These are phyloP conservation scores for Trametes cingulata DNA, from an alignment of 768 basidiomycete genomes.

Conservation along the genomic window DNA sequence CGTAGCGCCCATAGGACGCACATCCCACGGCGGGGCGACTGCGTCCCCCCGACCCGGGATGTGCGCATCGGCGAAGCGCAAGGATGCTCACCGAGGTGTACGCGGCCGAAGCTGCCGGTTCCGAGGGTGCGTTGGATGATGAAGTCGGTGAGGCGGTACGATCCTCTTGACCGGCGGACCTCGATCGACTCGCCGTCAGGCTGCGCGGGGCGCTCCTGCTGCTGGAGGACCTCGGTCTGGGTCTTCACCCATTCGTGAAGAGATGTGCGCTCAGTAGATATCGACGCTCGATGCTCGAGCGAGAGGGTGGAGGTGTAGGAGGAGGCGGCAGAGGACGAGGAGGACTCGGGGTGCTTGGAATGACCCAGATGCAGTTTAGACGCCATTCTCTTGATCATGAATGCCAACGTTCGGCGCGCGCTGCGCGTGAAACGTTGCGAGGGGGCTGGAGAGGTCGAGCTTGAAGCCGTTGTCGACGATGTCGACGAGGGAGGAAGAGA, in stretches of 20 bases:
- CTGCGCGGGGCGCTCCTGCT: conserved; percentile 35
- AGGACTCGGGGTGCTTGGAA: conserved; percentile 19
- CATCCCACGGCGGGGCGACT: background rate
- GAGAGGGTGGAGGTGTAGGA: conserved; percentile 19
- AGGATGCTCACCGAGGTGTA: conserved; percentile 68
- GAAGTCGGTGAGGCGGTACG: conserved; percentile 75
- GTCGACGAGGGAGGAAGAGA: background rate
- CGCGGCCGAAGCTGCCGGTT: conserved; percentile 97
- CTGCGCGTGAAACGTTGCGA: conserved; percentile 13
- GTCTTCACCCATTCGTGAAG: conserved; percentile 46
- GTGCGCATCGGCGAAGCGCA: background rate
- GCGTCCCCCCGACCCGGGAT: background rate
- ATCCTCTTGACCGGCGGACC: conserved; percentile 55
- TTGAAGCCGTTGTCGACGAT: too few relatives aligned
- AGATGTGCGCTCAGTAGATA: conserved; percentile 70
- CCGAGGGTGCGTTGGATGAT: conserved; percentile 83
- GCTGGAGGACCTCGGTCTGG: conserved; percentile 38
- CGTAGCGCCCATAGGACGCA: too few relatives aligned
- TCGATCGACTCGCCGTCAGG: conserved; percentile 31
- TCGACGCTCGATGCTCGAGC: conserved; percentile 59
- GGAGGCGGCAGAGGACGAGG: conserved; percentile 27
- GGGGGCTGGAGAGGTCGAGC: background rate
- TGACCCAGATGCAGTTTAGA: conserved; percentile 31
- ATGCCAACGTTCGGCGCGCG: conserved; percentile 7
- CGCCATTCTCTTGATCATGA: conserved; percentile 37